phyloP scores from a whole-genome alignment of 2,329 filamentous ascomycete genomes.

The Hirsutella rhossiliensis region DNA sequence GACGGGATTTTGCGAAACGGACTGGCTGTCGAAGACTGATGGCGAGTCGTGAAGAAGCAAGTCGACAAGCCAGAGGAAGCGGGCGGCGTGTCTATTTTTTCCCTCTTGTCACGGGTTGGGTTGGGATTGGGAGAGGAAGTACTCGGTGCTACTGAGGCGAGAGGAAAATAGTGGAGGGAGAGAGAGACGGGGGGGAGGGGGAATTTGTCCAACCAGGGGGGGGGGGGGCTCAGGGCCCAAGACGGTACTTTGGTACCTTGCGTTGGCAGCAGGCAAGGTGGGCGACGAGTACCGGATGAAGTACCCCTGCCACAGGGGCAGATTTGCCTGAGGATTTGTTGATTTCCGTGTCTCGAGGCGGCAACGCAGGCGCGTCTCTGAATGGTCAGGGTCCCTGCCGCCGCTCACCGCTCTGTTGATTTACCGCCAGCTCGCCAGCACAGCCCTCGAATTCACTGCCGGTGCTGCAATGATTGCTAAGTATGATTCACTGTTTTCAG shows the following conservation, averaged over 20 bases:
- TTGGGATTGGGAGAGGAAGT: conserved; percentile 12
- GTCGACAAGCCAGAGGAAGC: conserved; percentile 11
- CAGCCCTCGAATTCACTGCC: too few species aligned
- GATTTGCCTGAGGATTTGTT: conserved; percentile 19
- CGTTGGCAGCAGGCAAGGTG: neutral
- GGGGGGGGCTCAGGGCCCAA: conserved; percentile 6
- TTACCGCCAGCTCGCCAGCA: neutral
- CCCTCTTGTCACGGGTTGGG: conserved; percentile 5
- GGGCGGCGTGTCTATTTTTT: conserved; percentile 8
- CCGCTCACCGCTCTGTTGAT: conserved; percentile 7
- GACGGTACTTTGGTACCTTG: conserved; percentile 14
- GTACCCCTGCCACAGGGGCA: neutral
- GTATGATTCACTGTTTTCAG: too few species aligned
- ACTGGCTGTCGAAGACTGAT: conserved; percentile 5
- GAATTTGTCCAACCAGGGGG: conserved; percentile 28
- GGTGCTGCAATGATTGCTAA: too few species aligned
- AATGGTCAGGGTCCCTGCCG: conserved; percentile 2
- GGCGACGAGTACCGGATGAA: neutral
- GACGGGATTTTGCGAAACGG: conserved; percentile 19
- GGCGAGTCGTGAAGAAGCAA: conserved; percentile 11
- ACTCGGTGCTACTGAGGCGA: conserved; percentile 12
- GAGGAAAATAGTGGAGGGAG: conserved; percentile 19
- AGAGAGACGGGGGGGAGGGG: conserved; percentile 25
- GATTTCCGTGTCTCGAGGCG: conserved; percentile 22
- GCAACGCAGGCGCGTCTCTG: conserved; percentile 19